Base-by-base conservation (phyloP, 2,329 filamentous ascomycete species). In the Parastagonospora avenae region DNA sequence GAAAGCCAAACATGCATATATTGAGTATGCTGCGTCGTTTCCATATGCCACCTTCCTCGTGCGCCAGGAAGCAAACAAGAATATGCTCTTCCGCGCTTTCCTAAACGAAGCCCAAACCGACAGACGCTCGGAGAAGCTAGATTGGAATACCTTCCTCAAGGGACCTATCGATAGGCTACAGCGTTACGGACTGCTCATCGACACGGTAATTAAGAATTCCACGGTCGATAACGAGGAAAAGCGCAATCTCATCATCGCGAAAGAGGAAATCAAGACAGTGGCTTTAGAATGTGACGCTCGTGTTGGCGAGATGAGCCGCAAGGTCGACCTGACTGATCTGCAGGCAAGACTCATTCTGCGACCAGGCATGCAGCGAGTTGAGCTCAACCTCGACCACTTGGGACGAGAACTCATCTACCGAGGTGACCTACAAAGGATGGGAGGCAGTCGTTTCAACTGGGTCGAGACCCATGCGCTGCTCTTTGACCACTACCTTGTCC, bases 101-200 rank as follows among this genome's bases (percentile, higher is more conserved):
- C 77, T 97, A 16, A 90, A 96, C 53, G 84, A 89, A 47, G 90
- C 87, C 51, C 86, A 88, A 52, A 85, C 86, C 39, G 87, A 97
- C 72, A 89, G 90, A 68, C 80, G 88, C 29, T 94, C 91, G 0
- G 85, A 88, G 59, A 89, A 92, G 64, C 82, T 97, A 38, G 90
- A 91, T 54, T 97, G 94, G 91, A 92, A 94, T 56, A 96, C 91
- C 4, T 99, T 91, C 71, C 80, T 99, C 37, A 97, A 97, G 71
- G 86, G 89, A 2, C 94, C 94, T 0, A 94, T 99, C 62, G 96
- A 93, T 42, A 85, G 94, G 57, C 81, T 99, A 47, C 94, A 97
- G 74, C 85, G 93, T 55, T 97, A 97, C 67, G 87, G 88, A 35
- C 82, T 99, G 24, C 81, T 99, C 8, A 80, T 99, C 8, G 81